Percentiles rank a stretch among this genome's conserved stretches.
Conservation (phyloP, 1,139 yeast genomes). For the Yamadazyma spencermartinsiae region DNA sequence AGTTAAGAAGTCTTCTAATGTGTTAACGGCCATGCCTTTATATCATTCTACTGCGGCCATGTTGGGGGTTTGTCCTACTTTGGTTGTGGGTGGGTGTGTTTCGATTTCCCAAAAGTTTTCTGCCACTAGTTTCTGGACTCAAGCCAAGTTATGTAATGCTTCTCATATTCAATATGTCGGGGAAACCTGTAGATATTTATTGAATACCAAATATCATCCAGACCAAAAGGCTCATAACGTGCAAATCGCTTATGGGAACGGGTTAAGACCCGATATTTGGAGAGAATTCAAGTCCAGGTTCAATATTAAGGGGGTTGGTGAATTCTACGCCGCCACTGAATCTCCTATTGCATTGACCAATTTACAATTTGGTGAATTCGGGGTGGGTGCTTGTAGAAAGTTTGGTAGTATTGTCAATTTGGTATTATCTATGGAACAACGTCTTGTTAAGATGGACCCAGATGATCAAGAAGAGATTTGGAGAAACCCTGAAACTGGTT, state of each 20-base stretch:
- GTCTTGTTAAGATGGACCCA: constrained; percentile 73
- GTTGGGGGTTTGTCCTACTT: constrained; percentile 76
- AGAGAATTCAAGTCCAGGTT: constrained; percentile 72
- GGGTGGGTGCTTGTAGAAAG: constrained; percentile 86
- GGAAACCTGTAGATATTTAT: constrained; percentile 86
- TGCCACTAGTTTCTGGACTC: constrained; percentile 88
- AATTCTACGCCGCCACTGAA: constrained; percentile 93
- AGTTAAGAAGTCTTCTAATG: constrained; percentile 53
- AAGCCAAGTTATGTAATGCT: constrained; percentile 67
- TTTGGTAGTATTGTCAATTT: constrained; percentile 68
- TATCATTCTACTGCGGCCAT: constrained; percentile 94
- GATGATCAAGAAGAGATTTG: constrained; percentile 73
- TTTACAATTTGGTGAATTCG: constrained; percentile 75
- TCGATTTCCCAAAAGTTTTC: constrained; percentile 84
- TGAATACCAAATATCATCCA: constrained; percentile 62
- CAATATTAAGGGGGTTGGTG: constrained; percentile 75
- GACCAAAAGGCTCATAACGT: constrained; percentile 72
- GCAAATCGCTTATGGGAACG: constrained; percentile 85
- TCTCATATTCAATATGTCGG: constrained; percentile 94
- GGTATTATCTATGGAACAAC: constrained; percentile 57
- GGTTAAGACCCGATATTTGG: constrained; percentile 94
- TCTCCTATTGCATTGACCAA: constrained; percentile 90
- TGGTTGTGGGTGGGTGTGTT: constrained; percentile 66
- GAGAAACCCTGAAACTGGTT: constrained; percentile 70
- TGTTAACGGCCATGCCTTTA: constrained; percentile 92